These are phyloP conservation scores for Penicillium sp. DNA, from an alignment of 2,329 filamentous ascomycete genomes.

Conservation along the genomic window DNA sequence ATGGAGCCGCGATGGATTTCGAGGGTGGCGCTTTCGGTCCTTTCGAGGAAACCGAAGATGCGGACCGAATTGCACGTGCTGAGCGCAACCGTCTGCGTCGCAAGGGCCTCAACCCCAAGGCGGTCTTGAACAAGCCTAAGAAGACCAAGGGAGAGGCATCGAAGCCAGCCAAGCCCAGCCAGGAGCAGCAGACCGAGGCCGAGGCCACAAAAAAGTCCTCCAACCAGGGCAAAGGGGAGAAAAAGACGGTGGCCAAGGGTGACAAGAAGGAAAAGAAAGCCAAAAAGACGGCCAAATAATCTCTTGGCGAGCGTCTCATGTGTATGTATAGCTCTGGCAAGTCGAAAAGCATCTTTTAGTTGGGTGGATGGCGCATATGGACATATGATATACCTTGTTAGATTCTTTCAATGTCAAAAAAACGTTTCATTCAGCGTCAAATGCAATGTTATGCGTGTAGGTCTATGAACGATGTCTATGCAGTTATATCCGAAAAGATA, in stretches of 20 bases:
- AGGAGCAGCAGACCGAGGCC: conserved; percentile 18
- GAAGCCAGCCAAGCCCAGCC: conserved; percentile 7
- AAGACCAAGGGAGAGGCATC: conserved; percentile 23
- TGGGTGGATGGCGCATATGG: conserved; percentile 24
- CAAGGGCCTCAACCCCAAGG: conserved; percentile 68
- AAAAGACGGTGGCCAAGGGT: conserved; percentile 17
- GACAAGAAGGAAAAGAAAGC: conserved; percentile 22
- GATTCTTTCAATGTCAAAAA: conserved; percentile 9
- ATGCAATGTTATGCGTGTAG: background rate
- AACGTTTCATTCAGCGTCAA: conserved; percentile 4
- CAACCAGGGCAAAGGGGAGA: conserved; percentile 13
- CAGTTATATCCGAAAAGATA: conserved; percentile 5
- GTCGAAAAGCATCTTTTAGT: conserved; percentile 23
- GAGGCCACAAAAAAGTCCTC: conserved; percentile 9
- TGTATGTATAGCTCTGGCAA: conserved; percentile 25
- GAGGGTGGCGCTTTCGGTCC: conserved; percentile 61
- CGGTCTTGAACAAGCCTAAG: conserved; percentile 43
- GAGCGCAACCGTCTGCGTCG: conserved; percentile 68
- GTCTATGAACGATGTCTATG: conserved; percentile 6
- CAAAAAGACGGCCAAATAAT: conserved; percentile 28
- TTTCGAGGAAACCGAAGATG: conserved; percentile 70
- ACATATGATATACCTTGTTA: conserved; percentile 28
- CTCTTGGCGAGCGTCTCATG: conserved; percentile 12
- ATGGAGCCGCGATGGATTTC: conserved; percentile 26
- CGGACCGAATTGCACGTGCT: conserved; percentile 66